These are phyloP conservation scores for Nannochloropsis granulata DNA, from an alignment of 108 stramenopile species.

Conservation along the genomic window DNA sequence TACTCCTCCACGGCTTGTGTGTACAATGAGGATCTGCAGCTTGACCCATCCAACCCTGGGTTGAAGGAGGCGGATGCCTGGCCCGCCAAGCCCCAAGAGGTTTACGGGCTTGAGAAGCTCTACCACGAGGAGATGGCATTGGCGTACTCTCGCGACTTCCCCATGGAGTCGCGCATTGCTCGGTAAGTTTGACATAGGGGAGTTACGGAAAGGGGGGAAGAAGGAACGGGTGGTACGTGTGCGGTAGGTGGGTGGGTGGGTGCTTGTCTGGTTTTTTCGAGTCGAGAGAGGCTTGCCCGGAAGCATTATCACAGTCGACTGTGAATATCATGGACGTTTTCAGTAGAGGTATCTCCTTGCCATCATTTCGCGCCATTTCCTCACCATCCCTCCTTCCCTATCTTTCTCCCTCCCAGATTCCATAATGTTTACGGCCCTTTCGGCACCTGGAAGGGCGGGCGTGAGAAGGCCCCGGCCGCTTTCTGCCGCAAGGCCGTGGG, in stretches of 20 bases:
- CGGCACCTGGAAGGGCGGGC: conserved; percentile 97
- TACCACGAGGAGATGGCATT: conserved; percentile 97
- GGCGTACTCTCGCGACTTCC: conserved; percentile 90
- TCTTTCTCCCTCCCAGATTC: conserved; percentile 32
- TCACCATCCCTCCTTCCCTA: background rate
- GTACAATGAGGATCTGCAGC: conserved; percentile 97
- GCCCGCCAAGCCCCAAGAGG: conserved; percentile 99
- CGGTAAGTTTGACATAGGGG: conserved; percentile 20
- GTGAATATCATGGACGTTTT: no score
- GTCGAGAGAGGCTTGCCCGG: no score
- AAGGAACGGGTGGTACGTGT: background rate
- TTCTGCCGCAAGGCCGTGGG: conserved; percentile 96
- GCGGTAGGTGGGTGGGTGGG: no score
- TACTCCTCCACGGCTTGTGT: conserved; percentile 89
- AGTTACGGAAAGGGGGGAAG: background rate
- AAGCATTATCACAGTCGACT: no score
- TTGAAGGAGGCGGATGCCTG: conserved; percentile 87
- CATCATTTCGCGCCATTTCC: no score
- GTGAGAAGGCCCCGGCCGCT: conserved; percentile 97
- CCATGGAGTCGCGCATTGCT: conserved; percentile 64
- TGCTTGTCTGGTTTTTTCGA: no score
- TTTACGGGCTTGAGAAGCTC: conserved; percentile 97
- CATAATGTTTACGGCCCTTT: conserved; percentile 97
- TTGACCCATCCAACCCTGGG: conserved; percentile 86
- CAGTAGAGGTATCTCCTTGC: no score